Base-by-base conservation (phyloP, 192 early-diverging fungal species). In the Funneliformis mosseae region DNA sequence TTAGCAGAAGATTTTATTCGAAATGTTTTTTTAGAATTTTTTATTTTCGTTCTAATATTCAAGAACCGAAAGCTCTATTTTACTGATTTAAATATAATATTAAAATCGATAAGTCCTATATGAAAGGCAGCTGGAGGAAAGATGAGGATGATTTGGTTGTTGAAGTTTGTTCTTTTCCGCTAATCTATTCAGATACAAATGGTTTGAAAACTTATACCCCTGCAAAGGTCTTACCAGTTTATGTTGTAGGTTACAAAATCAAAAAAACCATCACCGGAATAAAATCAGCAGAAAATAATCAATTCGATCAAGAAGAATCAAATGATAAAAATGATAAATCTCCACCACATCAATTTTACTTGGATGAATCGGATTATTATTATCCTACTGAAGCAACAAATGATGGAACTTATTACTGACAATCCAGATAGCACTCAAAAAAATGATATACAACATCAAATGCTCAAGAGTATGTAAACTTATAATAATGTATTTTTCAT, bases 111-210 rank as follows among this genome's bases (percentile, higher is more conserved):
- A 21, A 39, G 7, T 18, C 14, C n/a, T 18, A 5, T 6, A 69
- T 69, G 67, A 39, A 28, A 38, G 67, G 67, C 28, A 28, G 16
- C 16, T 69, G 67, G 67, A 10, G 28, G 4, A 27, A 69, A 9
- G 28, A 69, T 39, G 16, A 69, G 18, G 67, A 69, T 28, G 33
- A 69, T 28, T 33, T 69, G 67, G 67, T 39, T 16, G 67, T 69
- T 28, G 67, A 69, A 69, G 21, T 69, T 69, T 69, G 67, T 69
- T 39, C 28, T 8, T 69, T 69, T 10, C 67, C 67, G 8, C 27
- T 69, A 41, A 41, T 69, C 33, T 28, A 18, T 6, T 11, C 27
- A 18, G 28, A 69, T 18, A 21, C 27, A 8, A 38, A 38, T 18
- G 50, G 18, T 21, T 55, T 18, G 16, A 21, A 55, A n/a, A 18